These are phyloP conservation scores for Termitomyces titanicus DNA, from an alignment of 768 basidiomycete species.

Conservation along the genomic window DNA sequence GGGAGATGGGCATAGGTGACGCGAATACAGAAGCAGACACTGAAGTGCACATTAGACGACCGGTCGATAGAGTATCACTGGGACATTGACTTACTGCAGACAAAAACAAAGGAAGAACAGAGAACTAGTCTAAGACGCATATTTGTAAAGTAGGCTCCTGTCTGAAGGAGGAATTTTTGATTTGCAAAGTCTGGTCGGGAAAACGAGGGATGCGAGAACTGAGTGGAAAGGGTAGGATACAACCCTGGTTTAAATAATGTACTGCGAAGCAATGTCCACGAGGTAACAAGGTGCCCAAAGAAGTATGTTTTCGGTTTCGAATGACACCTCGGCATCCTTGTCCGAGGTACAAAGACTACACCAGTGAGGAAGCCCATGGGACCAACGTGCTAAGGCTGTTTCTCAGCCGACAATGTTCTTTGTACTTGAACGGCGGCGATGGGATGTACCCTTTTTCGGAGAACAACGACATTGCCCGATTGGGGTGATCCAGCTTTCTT, in stretches of 20 bases:
- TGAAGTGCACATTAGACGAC: not conserved
- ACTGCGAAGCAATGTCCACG: not conserved
- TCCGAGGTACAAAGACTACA: not conserved
- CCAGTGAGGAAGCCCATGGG: not conserved
- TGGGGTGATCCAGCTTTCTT: conserved; percentile 5
- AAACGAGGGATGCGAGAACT: not conserved
- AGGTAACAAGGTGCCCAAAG: conserved; percentile 10
- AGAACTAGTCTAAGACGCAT: conserved; percentile 8
- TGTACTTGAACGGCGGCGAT: conserved; percentile 5
- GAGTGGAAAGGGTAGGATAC: no score
- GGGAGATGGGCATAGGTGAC: conserved; percentile 13
- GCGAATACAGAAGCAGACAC: conserved; percentile 11
- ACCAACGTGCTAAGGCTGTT: not conserved
- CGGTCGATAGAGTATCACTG: not conserved
- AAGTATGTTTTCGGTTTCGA: conserved; percentile 3
- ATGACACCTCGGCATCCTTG: conserved; percentile 2
- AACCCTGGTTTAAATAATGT: no score
- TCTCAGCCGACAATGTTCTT: conserved; percentile 1
- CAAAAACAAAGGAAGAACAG: conserved; percentile 8
- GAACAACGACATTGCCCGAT: not conserved
- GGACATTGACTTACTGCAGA: conserved; percentile 13
- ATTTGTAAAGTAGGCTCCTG: not conserved
- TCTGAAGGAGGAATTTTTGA: not conserved
- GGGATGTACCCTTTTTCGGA: not conserved
- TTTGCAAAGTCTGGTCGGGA: not conserved